Evolutionary conservation across 768 basidiomycete genomes (phyloP).

Genomic region (Russula lepida): DNA sequence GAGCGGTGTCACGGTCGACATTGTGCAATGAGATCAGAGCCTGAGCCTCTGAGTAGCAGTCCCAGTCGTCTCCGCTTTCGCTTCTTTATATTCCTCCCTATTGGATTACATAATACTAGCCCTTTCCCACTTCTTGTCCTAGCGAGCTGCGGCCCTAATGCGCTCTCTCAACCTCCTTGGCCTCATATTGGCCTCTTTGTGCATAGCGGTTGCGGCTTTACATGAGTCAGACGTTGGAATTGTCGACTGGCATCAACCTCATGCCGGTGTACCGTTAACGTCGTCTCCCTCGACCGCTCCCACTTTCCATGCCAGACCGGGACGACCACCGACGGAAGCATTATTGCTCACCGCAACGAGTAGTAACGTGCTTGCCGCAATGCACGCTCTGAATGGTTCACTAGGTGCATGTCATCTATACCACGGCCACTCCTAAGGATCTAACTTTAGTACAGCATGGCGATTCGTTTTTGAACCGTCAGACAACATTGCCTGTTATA

Average conservation of each 20-base stretch:
- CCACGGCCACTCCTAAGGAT: background rate
- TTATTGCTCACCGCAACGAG: slow-evolving; percentile 57
- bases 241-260: slow-evolving; percentile 80
- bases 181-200: slow-evolving; percentile 3
- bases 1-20: slow-evolving; percentile 22
- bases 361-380: slow-evolving; percentile 70
- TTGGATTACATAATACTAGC: slow-evolving; percentile 2
- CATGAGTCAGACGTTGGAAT: slow-evolving; percentile 71
- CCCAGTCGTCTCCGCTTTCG: too few species aligned
- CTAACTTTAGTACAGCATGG: slow-evolving; percentile 49
- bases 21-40: slow-evolving; percentile 2
- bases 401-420: slow-evolving; percentile 44
- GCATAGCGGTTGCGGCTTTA: slow-evolving; percentile 35
- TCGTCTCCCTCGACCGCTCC: slow-evolving; percentile 47
- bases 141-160: background rate
- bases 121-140: background rate
- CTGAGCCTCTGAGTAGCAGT: background rate
- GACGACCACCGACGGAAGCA: slow-evolving; percentile 30
- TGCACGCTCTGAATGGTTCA: slow-evolving; percentile 58
- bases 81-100: background rate
- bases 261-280: slow-evolving; percentile 64
- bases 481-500: slow-evolving; percentile 61
- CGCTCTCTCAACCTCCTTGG: background rate
- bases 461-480: slow-evolving; percentile 63
- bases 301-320: slow-evolving; percentile 38